phyloP scores from a whole-genome alignment of 345 rosid species.

The Eucalyptus sideroxylon region DNA sequence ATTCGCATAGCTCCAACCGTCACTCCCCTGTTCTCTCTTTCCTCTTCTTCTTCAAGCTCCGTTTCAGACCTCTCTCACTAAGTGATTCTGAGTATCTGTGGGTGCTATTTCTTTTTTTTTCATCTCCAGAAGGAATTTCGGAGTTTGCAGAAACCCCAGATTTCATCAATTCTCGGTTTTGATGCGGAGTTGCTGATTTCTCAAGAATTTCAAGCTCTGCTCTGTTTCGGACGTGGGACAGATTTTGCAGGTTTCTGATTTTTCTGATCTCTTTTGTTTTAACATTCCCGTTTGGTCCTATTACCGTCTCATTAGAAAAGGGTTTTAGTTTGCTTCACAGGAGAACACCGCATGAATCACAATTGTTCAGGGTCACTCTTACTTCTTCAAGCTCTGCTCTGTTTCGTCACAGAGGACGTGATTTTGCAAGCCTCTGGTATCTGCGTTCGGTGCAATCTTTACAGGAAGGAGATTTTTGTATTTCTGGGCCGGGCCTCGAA shows the following conservation, averaged over 20 bases:
- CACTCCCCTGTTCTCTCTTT: not conserved
- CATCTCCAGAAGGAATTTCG: not conserved
- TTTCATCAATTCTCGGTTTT: not conserved
- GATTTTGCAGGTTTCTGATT: not conserved
- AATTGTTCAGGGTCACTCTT: not conserved
- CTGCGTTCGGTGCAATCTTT: not conserved
- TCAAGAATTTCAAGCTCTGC: not conserved
- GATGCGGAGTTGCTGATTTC: not conserved
- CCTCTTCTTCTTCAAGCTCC: not conserved
- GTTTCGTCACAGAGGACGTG: not conserved
- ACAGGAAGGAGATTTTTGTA: not conserved
- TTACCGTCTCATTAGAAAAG: not conserved
- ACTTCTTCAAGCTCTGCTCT: not conserved
- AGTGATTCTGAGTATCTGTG: not conserved
- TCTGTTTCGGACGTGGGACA: not conserved
- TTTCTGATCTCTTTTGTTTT: not conserved
- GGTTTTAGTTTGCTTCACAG: too few species aligned
- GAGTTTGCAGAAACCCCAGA: not conserved
- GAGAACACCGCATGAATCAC: not conserved
- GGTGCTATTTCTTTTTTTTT: not conserved
- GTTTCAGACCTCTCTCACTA: not conserved
- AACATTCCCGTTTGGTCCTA: not conserved
- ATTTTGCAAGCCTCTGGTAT: not conserved
- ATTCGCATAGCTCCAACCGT: not conserved
- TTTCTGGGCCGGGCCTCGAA: not conserved